These are phyloP conservation scores for Eucalyptus rudis DNA, from an alignment of 345 rosid genomes.

Conservation along the genomic window DNA sequence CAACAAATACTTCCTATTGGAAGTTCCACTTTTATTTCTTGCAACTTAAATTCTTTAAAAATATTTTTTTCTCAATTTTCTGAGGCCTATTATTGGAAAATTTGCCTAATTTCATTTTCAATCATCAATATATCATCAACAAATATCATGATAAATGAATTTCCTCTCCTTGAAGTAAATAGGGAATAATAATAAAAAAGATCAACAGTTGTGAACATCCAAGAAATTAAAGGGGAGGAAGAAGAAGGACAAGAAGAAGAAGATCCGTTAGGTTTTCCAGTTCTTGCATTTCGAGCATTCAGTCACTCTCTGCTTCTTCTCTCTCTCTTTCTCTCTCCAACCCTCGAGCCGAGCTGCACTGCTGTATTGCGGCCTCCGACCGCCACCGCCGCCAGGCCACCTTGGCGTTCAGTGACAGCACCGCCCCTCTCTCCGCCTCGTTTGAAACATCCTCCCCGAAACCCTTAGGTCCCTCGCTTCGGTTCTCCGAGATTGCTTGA, in stretches of 20 bases:
- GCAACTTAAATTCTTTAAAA: not conserved
- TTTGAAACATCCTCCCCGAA: too few relatives aligned
- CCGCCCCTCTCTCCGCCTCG: too few relatives aligned
- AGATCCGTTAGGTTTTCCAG: too few relatives aligned
- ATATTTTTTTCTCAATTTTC: not conserved
- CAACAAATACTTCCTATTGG: not conserved
- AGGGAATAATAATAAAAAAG: not conserved
- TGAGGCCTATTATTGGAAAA: not conserved
- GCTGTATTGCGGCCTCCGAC: too few relatives aligned
- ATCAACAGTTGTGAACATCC: not conserved
- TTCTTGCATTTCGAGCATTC: accelerated
- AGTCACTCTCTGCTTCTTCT: too few relatives aligned
- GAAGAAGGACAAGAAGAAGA: not conserved
- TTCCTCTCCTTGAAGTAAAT: not conserved
- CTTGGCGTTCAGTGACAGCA: accelerated
- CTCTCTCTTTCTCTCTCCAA: accelerated
- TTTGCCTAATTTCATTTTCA: not conserved
- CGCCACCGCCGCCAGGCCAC: accelerated
- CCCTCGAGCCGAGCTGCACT: too few relatives aligned
- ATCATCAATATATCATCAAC: not conserved
- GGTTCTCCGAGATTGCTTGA: too few relatives aligned
- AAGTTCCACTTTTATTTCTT: not conserved
- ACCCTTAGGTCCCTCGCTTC: too few relatives aligned
- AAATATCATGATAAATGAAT: not conserved
- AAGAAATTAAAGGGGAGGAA: not conserved